Evolutionary conservation across 192 early-diverging fungal genomes (phyloP).

Genomic region (Backusella westeae): DNA sequence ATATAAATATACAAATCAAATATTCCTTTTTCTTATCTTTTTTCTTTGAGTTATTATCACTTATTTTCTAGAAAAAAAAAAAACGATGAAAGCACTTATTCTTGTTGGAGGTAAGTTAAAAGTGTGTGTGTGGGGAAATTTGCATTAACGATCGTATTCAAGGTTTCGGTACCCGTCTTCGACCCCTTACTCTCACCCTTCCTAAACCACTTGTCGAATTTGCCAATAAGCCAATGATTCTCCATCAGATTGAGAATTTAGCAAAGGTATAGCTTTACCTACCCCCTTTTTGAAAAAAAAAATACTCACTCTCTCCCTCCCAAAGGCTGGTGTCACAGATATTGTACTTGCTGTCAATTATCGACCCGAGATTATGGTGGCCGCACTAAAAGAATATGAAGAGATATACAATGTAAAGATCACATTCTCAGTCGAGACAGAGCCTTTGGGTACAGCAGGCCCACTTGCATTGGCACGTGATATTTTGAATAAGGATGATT

Average conservation of each 20-base stretch:
- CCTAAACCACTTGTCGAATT: slow-evolving; percentile 99
- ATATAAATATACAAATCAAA: neutral
- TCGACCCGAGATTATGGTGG: slow-evolving; percentile 97
- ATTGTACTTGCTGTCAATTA: slow-evolving; percentile 99
- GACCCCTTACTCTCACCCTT: slow-evolving; percentile 93
- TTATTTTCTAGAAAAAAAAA: neutral
- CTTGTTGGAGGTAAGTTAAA: slow-evolving; percentile 67
- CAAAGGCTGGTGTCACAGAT: slow-evolving; percentile 89
- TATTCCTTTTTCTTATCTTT: neutral
- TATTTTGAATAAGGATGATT: slow-evolving; percentile 87
- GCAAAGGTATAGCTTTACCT: slow-evolving; percentile 68
- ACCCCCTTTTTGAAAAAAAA: neutral
- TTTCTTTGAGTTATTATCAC: slow-evolving; percentile 2
- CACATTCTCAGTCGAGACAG: slow-evolving; percentile 94
- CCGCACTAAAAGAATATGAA: slow-evolving; percentile 92
- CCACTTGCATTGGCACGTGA: slow-evolving; percentile 93
- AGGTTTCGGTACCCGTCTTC: slow-evolving; percentile 98
- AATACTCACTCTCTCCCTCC: neutral
- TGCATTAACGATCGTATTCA: neutral
- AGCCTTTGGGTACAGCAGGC: slow-evolving; percentile 95
- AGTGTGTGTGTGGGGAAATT: neutral
- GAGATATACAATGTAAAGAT: slow-evolving; percentile 89
- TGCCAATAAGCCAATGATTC: slow-evolving; percentile 98
- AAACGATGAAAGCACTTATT: slow-evolving; percentile 79
- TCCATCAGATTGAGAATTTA: slow-evolving; percentile 98